Percentiles rank a stretch among this genome's conserved stretches.
phyloP scores from a whole-genome alignment of 2,329 filamentous ascomycete genomes.

The Aspergillus sp. region DNA sequence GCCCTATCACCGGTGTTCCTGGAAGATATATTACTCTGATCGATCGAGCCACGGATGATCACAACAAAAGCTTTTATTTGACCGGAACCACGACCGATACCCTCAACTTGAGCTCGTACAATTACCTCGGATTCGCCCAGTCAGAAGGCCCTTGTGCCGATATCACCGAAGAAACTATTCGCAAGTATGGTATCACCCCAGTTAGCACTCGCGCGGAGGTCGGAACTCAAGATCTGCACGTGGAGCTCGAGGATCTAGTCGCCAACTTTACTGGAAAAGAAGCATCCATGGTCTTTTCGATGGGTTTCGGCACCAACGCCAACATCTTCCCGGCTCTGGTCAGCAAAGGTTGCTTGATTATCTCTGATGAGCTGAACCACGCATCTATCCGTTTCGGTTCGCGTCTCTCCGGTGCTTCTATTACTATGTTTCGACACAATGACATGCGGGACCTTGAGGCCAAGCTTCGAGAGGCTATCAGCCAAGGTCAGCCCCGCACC shows the following conservation, averaged over 20 bases:
- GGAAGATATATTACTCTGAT: conserved; percentile 92
- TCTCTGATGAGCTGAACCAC: conserved; percentile 97
- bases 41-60: conserved; percentile 87
- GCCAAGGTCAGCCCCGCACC: conserved; percentile 95
- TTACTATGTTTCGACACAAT: conserved; percentile 97
- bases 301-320: conserved; percentile 97
- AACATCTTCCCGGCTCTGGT: conserved; percentile 90
- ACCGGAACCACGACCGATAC: conserved; percentile 92
- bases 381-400: conserved; percentile 95
- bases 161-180: conserved; percentile 81
- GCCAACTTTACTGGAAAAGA: conserved; percentile 94
- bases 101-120: conserved; percentile 98
- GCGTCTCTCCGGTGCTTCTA: conserved; percentile 91
- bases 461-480: conserved; percentile 86
- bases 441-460: conserved; percentile 87
- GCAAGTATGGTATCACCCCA: conserved; percentile 81
- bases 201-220: conserved; percentile 81
- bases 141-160: conserved; percentile 96
- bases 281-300: conserved; percentile 94
- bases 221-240: conserved; percentile 83
- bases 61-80: conserved; percentile 87
- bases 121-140: conserved; percentile 97
- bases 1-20: conserved; percentile 89
- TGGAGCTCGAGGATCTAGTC: conserved; percentile 88
- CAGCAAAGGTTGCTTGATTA: conserved; percentile 88